These are phyloP conservation scores for Spathaspora sp. DNA, from an alignment of 1,139 yeast species.

Conservation along the genomic window DNA sequence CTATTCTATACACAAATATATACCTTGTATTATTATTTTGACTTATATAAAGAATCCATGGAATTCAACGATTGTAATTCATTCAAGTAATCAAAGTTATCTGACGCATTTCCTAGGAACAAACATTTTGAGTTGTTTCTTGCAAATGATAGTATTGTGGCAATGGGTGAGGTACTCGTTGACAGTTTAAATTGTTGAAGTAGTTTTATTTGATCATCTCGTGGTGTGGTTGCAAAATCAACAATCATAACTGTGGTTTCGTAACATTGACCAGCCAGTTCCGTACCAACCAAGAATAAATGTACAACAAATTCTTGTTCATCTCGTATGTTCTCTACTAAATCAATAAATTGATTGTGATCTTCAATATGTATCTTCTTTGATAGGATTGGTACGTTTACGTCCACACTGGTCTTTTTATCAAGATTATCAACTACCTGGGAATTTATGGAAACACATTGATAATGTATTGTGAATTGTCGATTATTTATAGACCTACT, in stretches of 20 bases:
- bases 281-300: neutral
- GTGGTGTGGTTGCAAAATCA: slow-evolving; percentile 8
- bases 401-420: neutral
- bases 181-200: neutral
- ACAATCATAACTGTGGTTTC: slow-evolving; percentile 6
- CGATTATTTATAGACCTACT: slow-evolving; percentile 2
- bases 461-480: slow-evolving; percentile 8
- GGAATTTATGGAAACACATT: slow-evolving; percentile 7
- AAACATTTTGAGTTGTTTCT: slow-evolving; percentile 3
- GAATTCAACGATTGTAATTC: slow-evolving; percentile 16
- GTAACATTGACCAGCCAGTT: neutral
- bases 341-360: neutral
- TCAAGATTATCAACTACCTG: neutral
- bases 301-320: neutral
- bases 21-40: slow-evolving; percentile 4
- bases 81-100: slow-evolving; percentile 12
- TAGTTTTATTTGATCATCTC: neutral
- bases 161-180: neutral
- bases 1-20: neutral
- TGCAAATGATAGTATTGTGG: slow-evolving; percentile 1
- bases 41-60: slow-evolving; percentile 22
- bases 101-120: slow-evolving; percentile 2
- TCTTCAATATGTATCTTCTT: slow-evolving; percentile 21
- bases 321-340: neutral
- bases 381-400: neutral